Percentiles rank a stretch among this genome's conserved stretches.
Evolutionary conservation across 192 early-diverging fungal genomes (phyloP).

Genomic region (Coemansia sp.): DNA sequence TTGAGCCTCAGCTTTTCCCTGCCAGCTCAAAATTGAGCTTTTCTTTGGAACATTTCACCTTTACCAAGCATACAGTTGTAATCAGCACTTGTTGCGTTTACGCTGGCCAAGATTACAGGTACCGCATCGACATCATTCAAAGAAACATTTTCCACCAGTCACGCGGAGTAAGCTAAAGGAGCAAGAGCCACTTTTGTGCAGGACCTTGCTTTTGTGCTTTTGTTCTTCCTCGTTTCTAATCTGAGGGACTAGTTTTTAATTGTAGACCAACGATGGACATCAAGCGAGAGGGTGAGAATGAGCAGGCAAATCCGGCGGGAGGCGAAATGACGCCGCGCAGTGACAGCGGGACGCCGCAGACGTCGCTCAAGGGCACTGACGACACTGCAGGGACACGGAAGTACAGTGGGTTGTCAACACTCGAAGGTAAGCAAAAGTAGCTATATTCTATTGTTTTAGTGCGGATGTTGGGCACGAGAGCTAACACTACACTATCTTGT

Average conservation of each 20-base stretch:
- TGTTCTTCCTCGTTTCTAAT: neutral
- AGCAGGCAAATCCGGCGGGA: neutral
- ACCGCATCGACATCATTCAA: neutral
- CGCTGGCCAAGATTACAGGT: neutral
- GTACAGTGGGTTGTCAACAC: conserved; percentile 12
- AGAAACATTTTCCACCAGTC: neutral
- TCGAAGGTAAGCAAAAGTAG: conserved; percentile 10
- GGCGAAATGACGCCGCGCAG: conserved; percentile 3
- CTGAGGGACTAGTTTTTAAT: neutral
- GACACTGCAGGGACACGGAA: neutral
- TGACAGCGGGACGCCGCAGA: conserved; percentile 3
- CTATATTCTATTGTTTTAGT: neutral
- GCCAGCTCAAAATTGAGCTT: too few relatives aligned
- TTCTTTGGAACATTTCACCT: neutral
- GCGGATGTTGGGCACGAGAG: neutral
- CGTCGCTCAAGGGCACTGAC: conserved; percentile 1
- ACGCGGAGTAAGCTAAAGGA: neutral
- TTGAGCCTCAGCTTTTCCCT: too few relatives aligned
- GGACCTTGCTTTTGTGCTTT: neutral
- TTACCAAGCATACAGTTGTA: neutral
- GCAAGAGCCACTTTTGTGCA: neutral
- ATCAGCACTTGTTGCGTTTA: neutral
- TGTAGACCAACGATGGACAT: conserved; percentile 10
- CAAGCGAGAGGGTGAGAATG: conserved; percentile 7
- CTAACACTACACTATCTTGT: neutral